Conservation (phyloP, 1,284 basidiomycete genomes). For the Malassezia arunalokei region DNA sequence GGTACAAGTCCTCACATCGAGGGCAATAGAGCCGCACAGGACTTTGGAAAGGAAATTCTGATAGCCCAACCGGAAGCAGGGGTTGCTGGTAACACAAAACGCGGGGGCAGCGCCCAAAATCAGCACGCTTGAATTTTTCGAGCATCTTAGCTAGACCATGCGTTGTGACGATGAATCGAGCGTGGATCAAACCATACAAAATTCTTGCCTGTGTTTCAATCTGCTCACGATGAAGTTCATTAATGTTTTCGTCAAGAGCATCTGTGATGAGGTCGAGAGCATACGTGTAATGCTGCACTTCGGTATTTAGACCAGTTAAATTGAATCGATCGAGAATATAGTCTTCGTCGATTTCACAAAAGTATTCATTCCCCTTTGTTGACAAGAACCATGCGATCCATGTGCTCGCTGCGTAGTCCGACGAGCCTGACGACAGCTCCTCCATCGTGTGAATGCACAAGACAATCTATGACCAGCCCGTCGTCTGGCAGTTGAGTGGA, state of each 20-base stretch:
- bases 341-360: conserved; percentile 97
- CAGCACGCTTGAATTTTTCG: conserved; percentile 45
- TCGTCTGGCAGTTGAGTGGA: too few species aligned
- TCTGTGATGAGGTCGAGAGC: conserved; percentile 84
- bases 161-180: conserved; percentile 42
- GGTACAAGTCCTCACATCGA: conserved; percentile 44
- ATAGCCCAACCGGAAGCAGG: conserved; percentile 39
- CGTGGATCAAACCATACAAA: conserved; percentile 43
- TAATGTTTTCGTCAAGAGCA: conserved; percentile 37
- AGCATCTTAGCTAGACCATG: conserved; percentile 44
- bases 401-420: conserved; percentile 63
- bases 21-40: conserved; percentile 45
- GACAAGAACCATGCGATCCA: conserved; percentile 99
- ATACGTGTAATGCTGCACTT: conserved; percentile 85
- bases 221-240: conserved; percentile 33
- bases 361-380: conserved; percentile 78
- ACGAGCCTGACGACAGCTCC: conserved; percentile 71
- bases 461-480: too few species aligned
- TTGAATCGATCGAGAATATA: conserved; percentile 98
- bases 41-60: conserved; percentile 41
- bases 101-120: conserved; percentile 43
- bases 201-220: conserved; percentile 43
- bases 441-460: conserved; percentile 53
- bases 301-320: conserved; percentile 87
- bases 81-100: conserved; percentile 43